These are phyloP conservation scores for Letharia lupina DNA, from an alignment of 495 filamentous ascomycete genomes.

Conservation along the genomic window DNA sequence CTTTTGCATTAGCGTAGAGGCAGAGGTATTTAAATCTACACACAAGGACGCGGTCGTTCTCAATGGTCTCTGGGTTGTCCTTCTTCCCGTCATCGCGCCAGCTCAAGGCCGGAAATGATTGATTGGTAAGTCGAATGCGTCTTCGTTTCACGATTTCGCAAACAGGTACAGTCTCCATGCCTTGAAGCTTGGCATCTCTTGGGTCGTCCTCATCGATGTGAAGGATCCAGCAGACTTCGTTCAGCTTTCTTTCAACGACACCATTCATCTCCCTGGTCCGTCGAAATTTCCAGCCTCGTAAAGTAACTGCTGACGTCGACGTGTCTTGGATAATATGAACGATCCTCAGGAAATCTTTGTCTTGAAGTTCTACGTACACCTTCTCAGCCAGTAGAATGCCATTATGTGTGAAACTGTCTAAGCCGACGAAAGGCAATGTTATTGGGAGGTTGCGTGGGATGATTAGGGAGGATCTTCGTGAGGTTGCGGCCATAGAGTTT, in stretches of 20 bases:
- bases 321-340: slow-evolving; percentile 31
- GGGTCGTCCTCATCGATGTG: slow-evolving; percentile 38
- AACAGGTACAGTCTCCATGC: slow-evolving; percentile 36
- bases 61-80: slow-evolving; percentile 24
- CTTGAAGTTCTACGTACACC: slow-evolving; percentile 32
- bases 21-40: slow-evolving; percentile 32
- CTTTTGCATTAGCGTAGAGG: slow-evolving; percentile 24
- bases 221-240: slow-evolving; percentile 48
- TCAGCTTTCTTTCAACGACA: slow-evolving; percentile 36
- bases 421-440: not conserved
- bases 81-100: slow-evolving; percentile 25
- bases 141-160: slow-evolving; percentile 32
- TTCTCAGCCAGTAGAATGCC: slow-evolving; percentile 25
- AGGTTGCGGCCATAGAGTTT: not conserved
- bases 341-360: slow-evolving; percentile 37
- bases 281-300: slow-evolving; percentile 37
- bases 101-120: slow-evolving; percentile 32
- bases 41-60: slow-evolving; percentile 32
- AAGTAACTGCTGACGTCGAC: slow-evolving; percentile 23
- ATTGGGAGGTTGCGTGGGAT: slow-evolving; percentile 13
- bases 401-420: slow-evolving; percentile 23
- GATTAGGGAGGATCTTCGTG: not conserved
- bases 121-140: slow-evolving; percentile 45
- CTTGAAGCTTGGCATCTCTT: slow-evolving; percentile 33
- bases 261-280: slow-evolving; percentile 35